Conservation (phyloP, 768 basidiomycete species). For the Trichaptum fuscoviolaceum region DNA sequence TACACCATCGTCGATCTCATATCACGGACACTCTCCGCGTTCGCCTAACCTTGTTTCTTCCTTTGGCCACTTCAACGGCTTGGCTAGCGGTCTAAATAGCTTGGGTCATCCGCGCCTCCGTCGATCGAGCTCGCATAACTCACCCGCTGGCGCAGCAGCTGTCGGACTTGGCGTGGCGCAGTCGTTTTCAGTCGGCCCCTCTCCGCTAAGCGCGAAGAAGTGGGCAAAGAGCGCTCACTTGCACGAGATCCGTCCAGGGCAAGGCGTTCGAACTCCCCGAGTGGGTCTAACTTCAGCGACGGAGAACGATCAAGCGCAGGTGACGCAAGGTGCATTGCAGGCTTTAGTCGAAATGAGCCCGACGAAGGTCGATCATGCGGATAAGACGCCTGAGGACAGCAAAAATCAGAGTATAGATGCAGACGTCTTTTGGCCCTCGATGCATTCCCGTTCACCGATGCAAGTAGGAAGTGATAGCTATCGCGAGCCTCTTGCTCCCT, state of each 20-base stretch:
- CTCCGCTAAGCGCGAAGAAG: slow-evolving; percentile 43
- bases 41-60: slow-evolving; percentile 21
- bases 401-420: background rate
- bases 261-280: slow-evolving; percentile 11
- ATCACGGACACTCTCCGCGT: slow-evolving; percentile 19
- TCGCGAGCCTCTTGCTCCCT: background rate
- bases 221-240: slow-evolving; percentile 67
- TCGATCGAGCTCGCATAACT: slow-evolving; percentile 42
- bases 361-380: background rate
- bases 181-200: slow-evolving; percentile 19
- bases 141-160: slow-evolving; percentile 13
- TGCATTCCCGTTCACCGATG: background rate
- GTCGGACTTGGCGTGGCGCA: slow-evolving; percentile 20
- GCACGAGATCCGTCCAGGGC: slow-evolving; percentile 46
- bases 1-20: slow-evolving; percentile 13
- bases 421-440: slow-evolving; percentile 5
- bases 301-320: background rate
- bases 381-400: background rate
- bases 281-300: slow-evolving; percentile 4
- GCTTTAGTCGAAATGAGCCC: background rate
- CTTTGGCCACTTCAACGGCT: slow-evolving; percentile 19
- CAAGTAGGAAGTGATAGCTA: background rate
- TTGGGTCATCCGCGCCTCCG: slow-evolving; percentile 32
- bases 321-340: background rate
- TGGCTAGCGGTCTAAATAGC: background rate